Evolutionary conservation across 192 early-diverging fungal genomes (phyloP).

Genomic region (Linnemannia exigua): DNA sequence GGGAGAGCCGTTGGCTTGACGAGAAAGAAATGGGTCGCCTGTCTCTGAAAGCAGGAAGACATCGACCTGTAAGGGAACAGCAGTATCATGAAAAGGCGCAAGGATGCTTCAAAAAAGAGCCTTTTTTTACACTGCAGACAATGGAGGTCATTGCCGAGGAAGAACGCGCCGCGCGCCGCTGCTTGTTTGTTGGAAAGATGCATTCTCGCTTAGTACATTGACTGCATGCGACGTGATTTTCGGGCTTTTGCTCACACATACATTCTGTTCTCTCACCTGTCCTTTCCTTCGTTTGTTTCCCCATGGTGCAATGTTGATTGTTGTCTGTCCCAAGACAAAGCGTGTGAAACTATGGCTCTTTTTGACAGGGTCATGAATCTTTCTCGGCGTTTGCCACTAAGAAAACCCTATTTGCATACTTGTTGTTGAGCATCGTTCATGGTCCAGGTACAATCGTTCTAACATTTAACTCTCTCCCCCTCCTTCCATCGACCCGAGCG

Average conservation of each 20-base stretch:
- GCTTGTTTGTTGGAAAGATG: background rate
- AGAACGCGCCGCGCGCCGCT: background rate
- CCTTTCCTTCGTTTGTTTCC: background rate
- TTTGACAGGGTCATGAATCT: background rate
- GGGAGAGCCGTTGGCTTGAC: background rate
- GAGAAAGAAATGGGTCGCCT: no score
- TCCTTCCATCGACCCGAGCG: no score
- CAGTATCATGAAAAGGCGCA: no score
- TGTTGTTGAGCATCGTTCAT: background rate
- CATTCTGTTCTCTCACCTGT: background rate
- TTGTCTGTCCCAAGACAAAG: background rate
- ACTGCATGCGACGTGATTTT: background rate
- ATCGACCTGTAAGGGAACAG: no score
- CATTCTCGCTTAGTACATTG: background rate
- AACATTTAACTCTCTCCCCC: no score
- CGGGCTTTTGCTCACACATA: background rate
- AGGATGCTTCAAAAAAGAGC: no score
- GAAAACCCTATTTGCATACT: background rate
- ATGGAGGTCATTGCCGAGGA: background rate
- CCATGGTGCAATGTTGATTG: background rate
- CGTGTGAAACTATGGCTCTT: background rate
- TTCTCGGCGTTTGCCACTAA: background rate
- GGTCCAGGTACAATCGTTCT: no score
- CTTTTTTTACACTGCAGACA: background rate
- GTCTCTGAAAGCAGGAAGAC: no score